A percentile compares a stretch with the other conserved stretches of the same genome.
These are phyloP conservation scores for Corallochytrium limacisporum DNA, from an alignment of 78 protist genomes.

Conservation along the genomic window DNA sequence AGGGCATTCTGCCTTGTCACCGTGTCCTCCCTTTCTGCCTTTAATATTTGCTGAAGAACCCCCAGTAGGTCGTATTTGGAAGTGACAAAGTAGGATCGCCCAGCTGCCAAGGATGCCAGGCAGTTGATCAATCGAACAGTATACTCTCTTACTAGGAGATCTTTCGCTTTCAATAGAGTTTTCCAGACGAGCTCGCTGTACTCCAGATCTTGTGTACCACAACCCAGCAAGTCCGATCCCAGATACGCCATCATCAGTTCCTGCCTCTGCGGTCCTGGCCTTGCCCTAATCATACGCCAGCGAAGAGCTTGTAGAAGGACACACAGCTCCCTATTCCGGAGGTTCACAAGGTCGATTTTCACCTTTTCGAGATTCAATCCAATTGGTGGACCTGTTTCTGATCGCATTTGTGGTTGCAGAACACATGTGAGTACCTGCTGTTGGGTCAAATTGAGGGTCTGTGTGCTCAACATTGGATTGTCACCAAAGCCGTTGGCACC, in stretches of 20 bases:
- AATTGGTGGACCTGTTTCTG: too few species aligned
- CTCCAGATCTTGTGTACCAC: neutral
- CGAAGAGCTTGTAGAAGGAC: slow-evolving; percentile 17
- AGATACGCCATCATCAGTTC: neutral
- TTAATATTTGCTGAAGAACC: neutral
- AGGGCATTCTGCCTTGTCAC: neutral
- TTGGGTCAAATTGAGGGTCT: too few species aligned
- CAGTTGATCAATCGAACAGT: neutral
- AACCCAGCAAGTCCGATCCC: neutral
- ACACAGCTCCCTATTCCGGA: too few species aligned
- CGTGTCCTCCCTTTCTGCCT: neutral
- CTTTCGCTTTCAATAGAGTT: neutral
- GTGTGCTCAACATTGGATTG: too few species aligned
- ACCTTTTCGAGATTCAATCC: too few species aligned
- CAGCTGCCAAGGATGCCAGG: neutral
- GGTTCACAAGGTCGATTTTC: too few species aligned
- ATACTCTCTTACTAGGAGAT: neutral
- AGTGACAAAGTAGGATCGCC: slow-evolving; percentile 11
- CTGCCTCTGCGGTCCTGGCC: neutral
- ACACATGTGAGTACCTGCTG: too few species aligned
- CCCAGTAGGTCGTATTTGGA: neutral
- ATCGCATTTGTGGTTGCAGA: too few species aligned
- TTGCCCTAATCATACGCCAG: slow-evolving; percentile 5
- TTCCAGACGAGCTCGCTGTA: neutral
- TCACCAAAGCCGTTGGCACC: too few species aligned